These are phyloP conservation scores for Fusarium veterinarium DNA, from an alignment of 2,329 filamentous ascomycete species.

Conservation along the genomic window DNA sequence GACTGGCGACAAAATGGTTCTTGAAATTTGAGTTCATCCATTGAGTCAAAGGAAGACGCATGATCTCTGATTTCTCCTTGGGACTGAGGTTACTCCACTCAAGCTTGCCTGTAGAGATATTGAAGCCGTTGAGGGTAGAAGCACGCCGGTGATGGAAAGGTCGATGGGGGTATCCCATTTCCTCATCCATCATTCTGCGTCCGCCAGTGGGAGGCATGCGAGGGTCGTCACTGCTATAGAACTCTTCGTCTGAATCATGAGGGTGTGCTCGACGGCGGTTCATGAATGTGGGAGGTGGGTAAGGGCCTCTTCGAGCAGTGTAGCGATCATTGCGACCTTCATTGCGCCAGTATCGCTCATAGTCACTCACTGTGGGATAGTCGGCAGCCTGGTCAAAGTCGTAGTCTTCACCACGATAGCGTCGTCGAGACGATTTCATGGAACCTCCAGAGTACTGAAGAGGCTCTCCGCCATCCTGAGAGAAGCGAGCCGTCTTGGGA, in stretches of 20 bases:
- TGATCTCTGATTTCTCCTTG: conserved; percentile 56
- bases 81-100: conserved; percentile 54
- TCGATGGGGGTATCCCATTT: conserved; percentile 32
- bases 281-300: conserved; percentile 42
- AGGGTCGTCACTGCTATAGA: conserved; percentile 35
- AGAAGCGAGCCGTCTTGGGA: conserved; percentile 28
- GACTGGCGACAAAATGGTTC: conserved; percentile 55
- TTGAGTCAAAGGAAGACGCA: conserved; percentile 57
- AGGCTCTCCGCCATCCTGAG: conserved; percentile 40
- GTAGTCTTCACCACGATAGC: conserved; percentile 39
- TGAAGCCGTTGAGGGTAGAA: conserved; percentile 28
- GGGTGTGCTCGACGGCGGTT: conserved; percentile 36
- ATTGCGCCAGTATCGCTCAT: conserved; percentile 43
- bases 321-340: conserved; percentile 37
- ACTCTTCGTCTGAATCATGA: conserved; percentile 44
- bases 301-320: conserved; percentile 36
- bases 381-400: conserved; percentile 41
- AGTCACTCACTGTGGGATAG: conserved; percentile 35
- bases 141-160: conserved; percentile 11
- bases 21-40: conserved; percentile 62
- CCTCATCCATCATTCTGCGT: conserved; percentile 40
- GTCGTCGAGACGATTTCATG: conserved; percentile 35
- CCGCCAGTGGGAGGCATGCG: conserved; percentile 26
- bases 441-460: conserved; percentile 38
- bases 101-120: conserved; percentile 42